Evolutionary conservation across 495 filamentous ascomycete species (phyloP).

Genomic region (Hypoxylon rickii): DNA sequence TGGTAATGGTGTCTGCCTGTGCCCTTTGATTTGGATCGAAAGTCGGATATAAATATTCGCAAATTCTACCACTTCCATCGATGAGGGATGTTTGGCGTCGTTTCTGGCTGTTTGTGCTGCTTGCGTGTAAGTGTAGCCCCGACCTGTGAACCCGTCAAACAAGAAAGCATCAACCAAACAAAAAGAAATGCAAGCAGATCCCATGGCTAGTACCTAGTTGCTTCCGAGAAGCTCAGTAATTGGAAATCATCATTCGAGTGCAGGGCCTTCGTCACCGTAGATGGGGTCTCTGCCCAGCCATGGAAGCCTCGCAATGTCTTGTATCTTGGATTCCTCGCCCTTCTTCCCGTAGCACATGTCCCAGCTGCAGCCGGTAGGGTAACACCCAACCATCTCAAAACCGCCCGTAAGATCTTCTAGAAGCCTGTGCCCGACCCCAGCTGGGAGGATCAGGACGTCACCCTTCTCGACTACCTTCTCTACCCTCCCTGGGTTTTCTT

Average conservation of each 20-base stretch:
- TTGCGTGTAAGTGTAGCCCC: too few species aligned
- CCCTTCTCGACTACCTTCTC: constrained; percentile 60
- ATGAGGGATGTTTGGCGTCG: too few species aligned
- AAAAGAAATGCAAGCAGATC: not conserved
- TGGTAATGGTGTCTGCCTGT: too few species aligned
- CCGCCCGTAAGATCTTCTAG: constrained; percentile 55
- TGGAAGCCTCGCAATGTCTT: constrained; percentile 48
- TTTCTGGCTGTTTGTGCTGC: too few species aligned
- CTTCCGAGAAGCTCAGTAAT: too few species aligned
- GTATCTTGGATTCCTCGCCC: constrained; percentile 56
- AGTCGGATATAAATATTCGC: too few species aligned
- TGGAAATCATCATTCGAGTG: constrained; percentile 41
- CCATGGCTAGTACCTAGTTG: not conserved
- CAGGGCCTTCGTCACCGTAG: constrained; percentile 61
- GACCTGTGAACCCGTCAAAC: too few species aligned
- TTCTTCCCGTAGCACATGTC: constrained; percentile 72
- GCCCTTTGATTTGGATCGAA: too few species aligned
- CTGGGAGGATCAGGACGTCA: constrained; percentile 69
- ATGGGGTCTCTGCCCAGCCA: constrained; percentile 67
- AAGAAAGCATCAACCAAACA: too few species aligned
- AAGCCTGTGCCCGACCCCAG: constrained; percentile 67
- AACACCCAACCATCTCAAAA: constrained; percentile 71
- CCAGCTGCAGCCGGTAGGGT: constrained; percentile 62
- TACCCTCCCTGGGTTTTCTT: constrained; percentile 62
- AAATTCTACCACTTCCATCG: too few species aligned